Conservation (phyloP, 106 monocot species). For the Dioscorea dumetorum region DNA sequence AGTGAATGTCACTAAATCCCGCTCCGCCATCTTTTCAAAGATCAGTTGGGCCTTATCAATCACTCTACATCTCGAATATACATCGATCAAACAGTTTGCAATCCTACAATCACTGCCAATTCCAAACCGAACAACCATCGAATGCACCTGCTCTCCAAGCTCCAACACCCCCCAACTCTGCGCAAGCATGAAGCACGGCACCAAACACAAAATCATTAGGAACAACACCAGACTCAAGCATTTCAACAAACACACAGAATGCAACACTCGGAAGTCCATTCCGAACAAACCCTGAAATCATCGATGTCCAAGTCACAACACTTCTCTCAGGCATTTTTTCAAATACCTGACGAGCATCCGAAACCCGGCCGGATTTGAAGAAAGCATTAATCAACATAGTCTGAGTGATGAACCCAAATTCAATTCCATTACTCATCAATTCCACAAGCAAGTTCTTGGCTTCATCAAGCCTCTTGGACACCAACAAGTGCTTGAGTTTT, state of each 20-base stretch:
- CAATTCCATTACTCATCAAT: constrained; percentile 12
- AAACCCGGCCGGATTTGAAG: constrained; percentile 35
- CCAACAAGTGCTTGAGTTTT: constrained; percentile 28
- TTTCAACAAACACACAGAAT: constrained; percentile 43
- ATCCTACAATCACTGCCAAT: constrained; percentile 25
- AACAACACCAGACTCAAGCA: constrained; percentile 35
- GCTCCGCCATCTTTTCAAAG: constrained; percentile 27
- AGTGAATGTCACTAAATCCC: constrained; percentile 55
- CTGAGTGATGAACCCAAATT: constrained; percentile 41
- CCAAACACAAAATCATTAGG: constrained; percentile 56
- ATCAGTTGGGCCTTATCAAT: constrained; percentile 28
- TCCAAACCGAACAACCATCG: constrained; percentile 35
- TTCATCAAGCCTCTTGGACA: constrained; percentile 19
- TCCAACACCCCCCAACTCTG: constrained; percentile 11
- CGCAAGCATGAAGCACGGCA: constrained; percentile 49
- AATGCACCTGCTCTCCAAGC: constrained; percentile 45
- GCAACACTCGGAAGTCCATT: constrained; percentile 21
- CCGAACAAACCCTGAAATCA: constrained; percentile 47
- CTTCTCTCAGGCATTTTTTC: constrained; percentile 54
- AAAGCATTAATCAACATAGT: constrained; percentile 41
- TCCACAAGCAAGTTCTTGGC: constrained; percentile 27
- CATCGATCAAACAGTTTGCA: constrained; percentile 40
- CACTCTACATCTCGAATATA: constrained; percentile 49
- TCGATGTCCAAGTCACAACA: constrained; percentile 63
- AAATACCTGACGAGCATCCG: constrained; percentile 54